Evolutionary conservation across 257 asterid species (phyloP).

Genomic region (Misopates orontium): DNA sequence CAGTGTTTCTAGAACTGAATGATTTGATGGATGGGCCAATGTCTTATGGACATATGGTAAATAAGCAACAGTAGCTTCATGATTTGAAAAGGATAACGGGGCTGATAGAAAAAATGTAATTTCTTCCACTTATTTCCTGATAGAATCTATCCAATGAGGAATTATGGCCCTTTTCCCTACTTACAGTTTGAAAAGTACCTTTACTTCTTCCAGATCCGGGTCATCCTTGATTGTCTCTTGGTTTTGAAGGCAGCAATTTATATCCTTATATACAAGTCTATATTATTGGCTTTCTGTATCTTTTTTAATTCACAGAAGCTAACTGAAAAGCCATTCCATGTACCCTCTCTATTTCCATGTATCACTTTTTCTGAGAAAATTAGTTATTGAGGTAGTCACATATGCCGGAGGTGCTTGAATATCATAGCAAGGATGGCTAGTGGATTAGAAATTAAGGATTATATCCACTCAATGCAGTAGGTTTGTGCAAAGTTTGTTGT

Average conservation of each 20-base stretch:
- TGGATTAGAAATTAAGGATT: not conserved
- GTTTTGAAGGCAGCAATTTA: constrained; percentile 4
- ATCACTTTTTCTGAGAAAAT: not conserved
- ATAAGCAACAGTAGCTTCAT: not conserved
- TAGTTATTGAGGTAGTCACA: constrained; percentile 7
- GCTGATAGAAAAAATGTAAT: not conserved
- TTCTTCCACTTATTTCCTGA: constrained; percentile 12
- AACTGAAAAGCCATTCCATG: not conserved
- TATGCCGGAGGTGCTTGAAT: constrained; percentile 4
- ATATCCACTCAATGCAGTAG: not conserved
- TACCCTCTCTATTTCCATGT: not conserved
- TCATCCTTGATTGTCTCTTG: not conserved
- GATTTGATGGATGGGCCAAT: constrained; percentile 2
- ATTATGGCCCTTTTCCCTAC: not conserved
- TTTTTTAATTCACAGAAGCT: not conserved
- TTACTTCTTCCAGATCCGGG: not conserved
- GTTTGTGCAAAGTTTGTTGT: not conserved
- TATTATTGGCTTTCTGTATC: not conserved
- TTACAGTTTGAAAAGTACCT: not conserved
- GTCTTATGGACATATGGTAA: not conserved
- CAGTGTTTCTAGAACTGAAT: not conserved
- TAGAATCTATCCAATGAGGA: constrained; percentile 2
- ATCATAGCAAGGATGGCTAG: constrained; percentile 1
- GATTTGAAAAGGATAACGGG: not conserved
- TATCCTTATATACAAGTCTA: not conserved